Evolutionary conservation across 2,329 filamentous ascomycete species (phyloP).

Genomic region (Colletotrichum sp.): DNA sequence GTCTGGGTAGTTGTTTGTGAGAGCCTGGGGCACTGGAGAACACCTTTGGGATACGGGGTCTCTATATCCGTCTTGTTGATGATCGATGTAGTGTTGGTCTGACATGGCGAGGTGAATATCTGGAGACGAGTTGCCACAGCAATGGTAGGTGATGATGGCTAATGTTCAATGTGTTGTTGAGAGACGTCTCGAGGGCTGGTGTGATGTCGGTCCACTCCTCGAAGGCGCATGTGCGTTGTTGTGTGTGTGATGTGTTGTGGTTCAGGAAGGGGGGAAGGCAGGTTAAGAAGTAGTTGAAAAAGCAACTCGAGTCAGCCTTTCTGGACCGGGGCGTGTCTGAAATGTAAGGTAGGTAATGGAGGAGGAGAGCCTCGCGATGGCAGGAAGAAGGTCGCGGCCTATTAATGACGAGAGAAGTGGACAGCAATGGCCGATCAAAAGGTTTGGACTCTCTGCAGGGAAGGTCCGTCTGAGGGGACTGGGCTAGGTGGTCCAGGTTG

Average conservation of each 20-base stretch:
- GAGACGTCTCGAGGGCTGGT: background rate
- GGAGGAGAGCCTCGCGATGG: conserved; percentile 17
- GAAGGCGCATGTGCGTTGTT: conserved; percentile 29
- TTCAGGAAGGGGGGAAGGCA: background rate
- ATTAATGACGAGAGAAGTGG: conserved; percentile 20
- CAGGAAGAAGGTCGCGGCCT: conserved; percentile 17
- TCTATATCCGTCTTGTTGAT: conserved; percentile 4
- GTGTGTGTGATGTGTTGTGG: conserved; percentile 22
- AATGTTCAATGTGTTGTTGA: background rate
- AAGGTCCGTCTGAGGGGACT: conserved; percentile 1
- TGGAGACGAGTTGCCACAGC: background rate
- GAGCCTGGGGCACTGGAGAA: conserved; percentile 3
- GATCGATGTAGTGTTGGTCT: conserved; percentile 18
- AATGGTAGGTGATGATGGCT: background rate
- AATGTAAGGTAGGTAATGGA: background rate
- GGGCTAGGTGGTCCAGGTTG: background rate
- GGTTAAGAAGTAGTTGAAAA: conserved; percentile 7
- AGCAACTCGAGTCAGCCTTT: conserved; percentile 28
- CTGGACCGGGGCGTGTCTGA: conserved; percentile 31
- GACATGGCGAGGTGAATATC: conserved; percentile 10
- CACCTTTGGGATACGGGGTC: conserved; percentile 8
- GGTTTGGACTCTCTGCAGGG: conserved; percentile 8
- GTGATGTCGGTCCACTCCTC: background rate
- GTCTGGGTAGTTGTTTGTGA: background rate
- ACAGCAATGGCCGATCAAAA: conserved; percentile 18